phyloP scores from a whole-genome alignment of 225 moss, liverwort and hornwort genomes.

The Pleurozium schreberi region DNA sequence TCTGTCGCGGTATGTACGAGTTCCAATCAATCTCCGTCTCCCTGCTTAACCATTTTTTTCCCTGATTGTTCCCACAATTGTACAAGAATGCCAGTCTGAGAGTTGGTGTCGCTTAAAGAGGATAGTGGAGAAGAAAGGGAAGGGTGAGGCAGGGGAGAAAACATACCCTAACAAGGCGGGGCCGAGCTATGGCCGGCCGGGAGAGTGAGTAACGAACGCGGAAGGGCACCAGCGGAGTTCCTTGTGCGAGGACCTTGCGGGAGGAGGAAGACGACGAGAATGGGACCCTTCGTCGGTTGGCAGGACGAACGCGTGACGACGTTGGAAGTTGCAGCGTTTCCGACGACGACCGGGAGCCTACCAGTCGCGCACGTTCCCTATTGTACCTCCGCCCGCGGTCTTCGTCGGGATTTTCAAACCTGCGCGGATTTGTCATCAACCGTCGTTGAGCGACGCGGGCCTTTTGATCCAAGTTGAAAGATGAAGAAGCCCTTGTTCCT shows the following conservation, averaged over 20 bases:
- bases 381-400: not conserved
- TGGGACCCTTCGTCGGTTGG: not conserved
- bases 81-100: not conserved
- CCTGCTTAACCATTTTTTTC: not conserved
- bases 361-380: not conserved
- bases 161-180: conserved; percentile 8
- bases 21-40: not conserved
- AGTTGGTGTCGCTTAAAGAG: not conserved
- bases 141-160: not conserved
- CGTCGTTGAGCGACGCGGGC: not conserved
- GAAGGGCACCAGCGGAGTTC: not conserved
- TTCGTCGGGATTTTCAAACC: not conserved
- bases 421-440: not conserved
- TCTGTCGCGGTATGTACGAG: not conserved
- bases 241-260: not conserved
- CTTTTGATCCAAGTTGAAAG: not conserved
- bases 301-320: not conserved
- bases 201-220: not conserved
- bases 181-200: conserved; percentile 5
- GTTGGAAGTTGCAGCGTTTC: not conserved
- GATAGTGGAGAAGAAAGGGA: not conserved
- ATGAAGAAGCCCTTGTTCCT: not conserved
- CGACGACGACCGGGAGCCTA: not conserved
- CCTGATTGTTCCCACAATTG: not conserved
- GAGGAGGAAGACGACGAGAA: not conserved